phyloP scores from a whole-genome alignment of 371 early-diverging fungal genomes.

The Mucor racemosus region DNA sequence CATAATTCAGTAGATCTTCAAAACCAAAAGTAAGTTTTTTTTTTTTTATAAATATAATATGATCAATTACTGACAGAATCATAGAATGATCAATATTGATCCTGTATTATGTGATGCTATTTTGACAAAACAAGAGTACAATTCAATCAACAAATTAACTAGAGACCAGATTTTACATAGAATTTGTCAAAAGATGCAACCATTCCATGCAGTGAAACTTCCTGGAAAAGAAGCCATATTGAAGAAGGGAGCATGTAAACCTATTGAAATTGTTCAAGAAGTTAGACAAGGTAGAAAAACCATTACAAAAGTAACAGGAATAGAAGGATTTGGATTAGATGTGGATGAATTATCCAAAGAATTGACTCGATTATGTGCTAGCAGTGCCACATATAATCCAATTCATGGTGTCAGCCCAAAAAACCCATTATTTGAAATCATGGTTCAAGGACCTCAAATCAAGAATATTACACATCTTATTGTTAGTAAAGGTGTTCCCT shows the following conservation, averaged over 20 bases:
- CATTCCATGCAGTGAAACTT: conserved; percentile 50
- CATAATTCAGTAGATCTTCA: conserved; percentile 60
- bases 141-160: conserved; percentile 52
- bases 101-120: conserved; percentile 63
- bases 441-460: conserved; percentile 78
- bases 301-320: conserved; percentile 65
- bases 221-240: conserved; percentile 52
- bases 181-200: conserved; percentile 59
- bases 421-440: conserved; percentile 64
- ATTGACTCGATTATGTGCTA: conserved; percentile 67
- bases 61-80: not conserved
- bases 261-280: conserved; percentile 64
- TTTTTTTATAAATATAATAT: not conserved
- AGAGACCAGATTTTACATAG: conserved; percentile 61
- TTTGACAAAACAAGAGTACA: conserved; percentile 62
- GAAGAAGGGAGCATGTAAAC: conserved; percentile 51
- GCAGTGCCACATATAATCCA: conserved; percentile 65
- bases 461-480: conserved; percentile 59
- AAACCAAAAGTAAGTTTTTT: conserved; percentile 55
- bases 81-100: conserved; percentile 61
- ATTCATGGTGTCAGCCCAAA: conserved; percentile 65
- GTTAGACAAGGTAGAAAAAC: conserved; percentile 68
- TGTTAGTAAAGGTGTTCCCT: conserved; percentile 60
- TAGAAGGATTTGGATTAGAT: conserved; percentile 67
- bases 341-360: conserved; percentile 66